Percentiles rank a stretch among this genome's conserved stretches.
phyloP scores from a whole-genome alignment of 2,329 filamentous ascomycete genomes.

The Fusarium ramigenum region DNA sequence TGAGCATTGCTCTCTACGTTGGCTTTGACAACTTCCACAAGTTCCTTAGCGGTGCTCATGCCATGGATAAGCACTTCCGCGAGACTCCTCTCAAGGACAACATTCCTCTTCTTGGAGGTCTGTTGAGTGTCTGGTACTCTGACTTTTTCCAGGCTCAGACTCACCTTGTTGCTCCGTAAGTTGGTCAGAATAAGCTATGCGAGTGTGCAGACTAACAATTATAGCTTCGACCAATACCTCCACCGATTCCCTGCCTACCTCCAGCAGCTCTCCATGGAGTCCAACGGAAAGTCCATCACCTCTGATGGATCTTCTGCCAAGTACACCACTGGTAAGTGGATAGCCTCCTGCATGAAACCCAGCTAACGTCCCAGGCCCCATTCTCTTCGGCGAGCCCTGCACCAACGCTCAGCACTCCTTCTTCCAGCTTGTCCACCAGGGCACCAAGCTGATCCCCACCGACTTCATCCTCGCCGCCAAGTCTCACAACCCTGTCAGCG shows the following conservation, averaged over 20 bases:
- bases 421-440: conserved; percentile 99
- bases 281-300: conserved; percentile 97
- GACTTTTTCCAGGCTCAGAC: conserved; percentile 99
- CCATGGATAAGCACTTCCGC: conserved; percentile 99
- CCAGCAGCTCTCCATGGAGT: conserved; percentile 99
- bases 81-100: conserved; percentile 91
- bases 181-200: conserved; percentile 35
- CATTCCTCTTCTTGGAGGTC: conserved; percentile 90
- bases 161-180: conserved; percentile 92
- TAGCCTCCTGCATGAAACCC: neutral
- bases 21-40: conserved; percentile 98
- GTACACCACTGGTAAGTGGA: conserved; percentile 80
- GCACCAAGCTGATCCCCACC: conserved; percentile 97
- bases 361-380: conserved; percentile 65
- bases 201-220: conserved; percentile 8
- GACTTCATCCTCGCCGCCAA: conserved; percentile 98
- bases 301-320: conserved; percentile 89
- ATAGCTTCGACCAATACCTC: conserved; percentile 95
- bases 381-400: conserved; percentile 97
- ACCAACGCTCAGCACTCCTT: conserved; percentile 99
- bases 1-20: conserved; percentile 94
- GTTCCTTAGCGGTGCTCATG: conserved; percentile 92
- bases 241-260: conserved; percentile 99
- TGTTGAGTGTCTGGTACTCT: conserved; percentile 98
- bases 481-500: conserved; percentile 94